phyloP scores from a whole-genome alignment of 2,329 filamentous ascomycete genomes.

The Botryosphaeria dothidea region DNA sequence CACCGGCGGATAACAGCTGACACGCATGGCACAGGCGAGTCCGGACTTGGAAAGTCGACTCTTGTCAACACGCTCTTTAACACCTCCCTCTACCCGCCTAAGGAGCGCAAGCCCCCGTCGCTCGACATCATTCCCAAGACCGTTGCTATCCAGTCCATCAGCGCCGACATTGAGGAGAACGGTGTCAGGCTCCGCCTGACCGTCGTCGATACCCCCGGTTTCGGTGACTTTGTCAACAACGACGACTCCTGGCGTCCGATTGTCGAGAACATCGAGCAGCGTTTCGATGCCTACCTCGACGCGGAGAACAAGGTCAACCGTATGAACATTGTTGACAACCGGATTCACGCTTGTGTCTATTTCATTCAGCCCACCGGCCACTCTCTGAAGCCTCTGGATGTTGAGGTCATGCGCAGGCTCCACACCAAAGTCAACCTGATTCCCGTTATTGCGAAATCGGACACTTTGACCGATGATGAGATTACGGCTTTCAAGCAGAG shows the following conservation, averaged over 20 bases:
- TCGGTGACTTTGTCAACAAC: slow-evolving; percentile 99
- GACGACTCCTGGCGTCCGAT: slow-evolving; percentile 99
- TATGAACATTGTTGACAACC: slow-evolving; percentile 99
- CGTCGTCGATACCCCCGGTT: slow-evolving; percentile 96
- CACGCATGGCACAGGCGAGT: slow-evolving; percentile 71
- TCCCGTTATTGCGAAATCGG: slow-evolving; percentile 97
- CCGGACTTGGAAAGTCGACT: slow-evolving; percentile 97
- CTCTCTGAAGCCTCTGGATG: slow-evolving; percentile 96
- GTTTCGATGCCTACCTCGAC: slow-evolving; percentile 96
- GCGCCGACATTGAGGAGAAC: slow-evolving; percentile 84
- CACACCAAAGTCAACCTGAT: slow-evolving; percentile 99
- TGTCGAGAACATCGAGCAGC: slow-evolving; percentile 99
- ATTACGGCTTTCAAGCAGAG: slow-evolving; percentile 92
- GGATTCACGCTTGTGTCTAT: slow-evolving; percentile 98
- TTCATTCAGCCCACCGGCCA: slow-evolving; percentile 99
- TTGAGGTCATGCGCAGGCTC: slow-evolving; percentile 98
- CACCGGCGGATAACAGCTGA: neutral
- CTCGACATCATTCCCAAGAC: slow-evolving; percentile 97
- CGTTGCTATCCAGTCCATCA: slow-evolving; percentile 56
- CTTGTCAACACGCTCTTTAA: slow-evolving; percentile 99
- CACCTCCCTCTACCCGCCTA: slow-evolving; percentile 96
- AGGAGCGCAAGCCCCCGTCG: slow-evolving; percentile 96
- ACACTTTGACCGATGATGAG: slow-evolving; percentile 97
- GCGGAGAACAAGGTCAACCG: slow-evolving; percentile 99
- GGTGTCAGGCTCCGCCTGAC: slow-evolving; percentile 94